Evolutionary conservation across 176 grass and related monocot genomes (phyloP).

Genomic region (Oryza glaberrima): DNA sequence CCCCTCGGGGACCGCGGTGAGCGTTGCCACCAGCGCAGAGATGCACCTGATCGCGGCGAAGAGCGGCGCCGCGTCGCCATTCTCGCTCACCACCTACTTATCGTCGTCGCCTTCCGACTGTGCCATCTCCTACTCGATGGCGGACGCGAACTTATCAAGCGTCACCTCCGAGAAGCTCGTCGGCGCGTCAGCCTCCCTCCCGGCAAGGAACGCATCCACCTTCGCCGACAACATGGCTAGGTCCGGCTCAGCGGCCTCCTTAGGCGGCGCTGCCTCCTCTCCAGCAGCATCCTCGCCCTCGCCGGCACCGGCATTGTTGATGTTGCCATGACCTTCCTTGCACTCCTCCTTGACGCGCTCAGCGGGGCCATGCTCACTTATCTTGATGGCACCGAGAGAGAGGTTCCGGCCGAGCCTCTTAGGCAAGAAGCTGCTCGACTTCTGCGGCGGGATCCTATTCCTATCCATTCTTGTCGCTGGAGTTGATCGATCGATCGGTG

Average conservation of each 20-base stretch:
- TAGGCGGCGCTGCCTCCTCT: background rate
- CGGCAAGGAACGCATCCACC: conserved; percentile 64
- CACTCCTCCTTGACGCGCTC: conserved; percentile 38
- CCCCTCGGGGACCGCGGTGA: conserved; percentile 17
- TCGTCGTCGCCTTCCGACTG: conserved; percentile 57
- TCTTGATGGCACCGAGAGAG: conserved; percentile 78
- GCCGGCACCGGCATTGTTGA: background rate
- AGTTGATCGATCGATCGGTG: background rate
- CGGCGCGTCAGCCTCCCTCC: background rate
- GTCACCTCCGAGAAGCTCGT: conserved; percentile 60
- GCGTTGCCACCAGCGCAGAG: conserved; percentile 36
- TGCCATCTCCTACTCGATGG: conserved; percentile 67
- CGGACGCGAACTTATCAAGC: conserved; percentile 60
- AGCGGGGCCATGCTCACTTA: conserved; percentile 31
- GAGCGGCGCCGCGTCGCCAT: conserved; percentile 45
- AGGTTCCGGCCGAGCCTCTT: conserved; percentile 90
- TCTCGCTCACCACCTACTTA: conserved; percentile 44
- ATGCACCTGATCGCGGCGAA: conserved; percentile 53
- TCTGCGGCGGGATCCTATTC: conserved; percentile 65
- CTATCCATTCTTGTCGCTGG: conserved; percentile 58
- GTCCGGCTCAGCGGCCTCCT: conserved; percentile 43
- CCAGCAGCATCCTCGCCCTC: background rate
- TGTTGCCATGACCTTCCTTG: background rate
- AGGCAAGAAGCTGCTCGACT: conserved; percentile 92
- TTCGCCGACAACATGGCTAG: conserved; percentile 61